Base-by-base conservation (phyloP, 2,329 filamentous ascomycete species). In the Penicillium sp. region DNA sequence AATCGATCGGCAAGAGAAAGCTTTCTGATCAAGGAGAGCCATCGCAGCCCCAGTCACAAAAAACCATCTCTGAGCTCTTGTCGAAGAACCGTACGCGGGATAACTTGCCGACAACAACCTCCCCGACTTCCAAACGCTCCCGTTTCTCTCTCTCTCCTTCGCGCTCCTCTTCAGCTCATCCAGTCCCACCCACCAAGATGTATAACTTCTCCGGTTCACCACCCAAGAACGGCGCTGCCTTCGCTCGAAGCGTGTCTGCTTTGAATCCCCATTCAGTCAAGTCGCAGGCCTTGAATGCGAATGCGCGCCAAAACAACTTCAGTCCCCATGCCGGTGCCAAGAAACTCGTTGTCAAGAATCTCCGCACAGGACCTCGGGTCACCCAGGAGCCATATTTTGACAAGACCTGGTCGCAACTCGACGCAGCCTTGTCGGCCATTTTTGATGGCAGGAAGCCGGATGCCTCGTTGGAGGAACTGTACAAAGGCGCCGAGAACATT, bases 291-390 rank as follows among this genome's bases (percentile, higher is more conserved):
- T 54, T 69, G 56, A 61, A 71, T 61, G 42, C 59, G 58, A 45
- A 62, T 7, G 52, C 62, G 31, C 67, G 64, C 16, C 65, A 68
- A 39, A 67, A 66, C 44, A 73, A 74, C 41, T 87, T 90, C 63
- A 86, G 85, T 57, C 84, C 88, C 10, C 82, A 87, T 60, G 76
- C 78, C 9, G 89, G 89, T 26, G 84, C 88, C 16, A 90, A 86
- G 75, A 90, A 86, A 69, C 79, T 98, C 37, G 80, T 91, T n/a
- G 87, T 98, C 60, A 95, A 95, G 78, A 97, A 96, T 65, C 78
- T 96, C 54, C 82, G 85, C 49, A 77, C 79, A 1, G 77, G 77
- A 14, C 71, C 78, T n/a, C 77, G 78, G 47, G 75, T 79, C 44
- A 81, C 89, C 58, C 79, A 86, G 16, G 82, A 86, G 52, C 77